phyloP scores from a whole-genome alignment of 75 land plant species.

The Pseudotsuga menziesii region DNA sequence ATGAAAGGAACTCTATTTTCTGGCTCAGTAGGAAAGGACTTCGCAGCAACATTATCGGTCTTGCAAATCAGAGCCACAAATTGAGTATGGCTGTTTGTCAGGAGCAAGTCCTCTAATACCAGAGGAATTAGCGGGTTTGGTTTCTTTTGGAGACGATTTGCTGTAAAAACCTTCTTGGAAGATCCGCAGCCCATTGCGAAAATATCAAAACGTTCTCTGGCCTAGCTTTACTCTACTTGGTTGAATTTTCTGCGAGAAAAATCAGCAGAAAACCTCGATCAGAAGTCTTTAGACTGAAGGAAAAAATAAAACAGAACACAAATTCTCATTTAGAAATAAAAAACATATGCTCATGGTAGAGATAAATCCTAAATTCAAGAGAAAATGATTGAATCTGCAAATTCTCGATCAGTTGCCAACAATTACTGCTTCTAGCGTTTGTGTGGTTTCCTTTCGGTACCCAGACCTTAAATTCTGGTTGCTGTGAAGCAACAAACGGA shows the following conservation, averaged over 20 bases:
- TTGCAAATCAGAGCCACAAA: constrained; percentile 12
- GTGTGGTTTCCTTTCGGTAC: background rate
- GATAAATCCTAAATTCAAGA: background rate
- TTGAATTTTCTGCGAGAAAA: background rate
- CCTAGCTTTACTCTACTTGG: background rate
- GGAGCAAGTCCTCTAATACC: constrained; percentile 4
- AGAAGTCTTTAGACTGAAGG: background rate
- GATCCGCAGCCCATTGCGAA: constrained; percentile 1
- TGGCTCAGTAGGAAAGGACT: background rate
- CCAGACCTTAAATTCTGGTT: too few relatives aligned
- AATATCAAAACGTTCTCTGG: background rate
- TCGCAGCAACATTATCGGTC: background rate
- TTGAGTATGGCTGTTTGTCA: constrained; percentile 1
- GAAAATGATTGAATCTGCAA: background rate
- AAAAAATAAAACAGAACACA: background rate
- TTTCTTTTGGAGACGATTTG: background rate
- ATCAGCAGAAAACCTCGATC: background rate
- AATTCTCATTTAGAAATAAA: background rate
- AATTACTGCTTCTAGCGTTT: background rate
- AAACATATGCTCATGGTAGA: background rate
- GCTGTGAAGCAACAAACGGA: too few relatives aligned
- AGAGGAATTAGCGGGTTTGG: background rate
- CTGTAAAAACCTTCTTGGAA: background rate
- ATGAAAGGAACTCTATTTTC: background rate
- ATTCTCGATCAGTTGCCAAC: background rate